phyloP scores from a whole-genome alignment of 2,329 filamentous ascomycete species.

The Cadophora luteo-olivacea region DNA sequence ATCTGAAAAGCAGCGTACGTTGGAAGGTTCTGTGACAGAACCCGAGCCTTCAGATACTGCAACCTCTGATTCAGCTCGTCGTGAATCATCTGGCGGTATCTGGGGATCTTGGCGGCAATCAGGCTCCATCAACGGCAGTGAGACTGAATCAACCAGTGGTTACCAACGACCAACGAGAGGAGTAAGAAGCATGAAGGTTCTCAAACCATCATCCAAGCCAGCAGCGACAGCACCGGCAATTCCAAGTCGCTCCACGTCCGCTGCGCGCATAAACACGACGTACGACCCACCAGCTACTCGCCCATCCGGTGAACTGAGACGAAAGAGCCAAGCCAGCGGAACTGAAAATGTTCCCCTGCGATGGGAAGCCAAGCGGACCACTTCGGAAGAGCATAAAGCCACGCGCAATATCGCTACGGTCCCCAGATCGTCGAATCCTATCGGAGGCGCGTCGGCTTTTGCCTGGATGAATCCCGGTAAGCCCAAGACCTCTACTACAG shows the following conservation, averaged over 20 bases:
- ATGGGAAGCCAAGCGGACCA: constrained; percentile 61
- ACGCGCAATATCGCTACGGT: constrained; percentile 39
- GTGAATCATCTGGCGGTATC: constrained; percentile 61
- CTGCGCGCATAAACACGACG: constrained; percentile 56
- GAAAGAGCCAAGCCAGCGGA: constrained; percentile 57
- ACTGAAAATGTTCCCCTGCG: constrained; percentile 42
- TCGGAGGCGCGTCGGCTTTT: constrained; percentile 93
- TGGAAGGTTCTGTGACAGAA: constrained; percentile 24
- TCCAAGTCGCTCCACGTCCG: constrained; percentile 45
- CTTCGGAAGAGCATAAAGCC: constrained; percentile 46
- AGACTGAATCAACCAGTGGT: constrained; percentile 50
- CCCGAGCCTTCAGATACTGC: constrained; percentile 26
- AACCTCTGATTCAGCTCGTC: constrained; percentile 43
- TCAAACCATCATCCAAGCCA: constrained; percentile 75
- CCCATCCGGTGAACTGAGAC: constrained; percentile 57
- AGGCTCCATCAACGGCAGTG: constrained; percentile 35
- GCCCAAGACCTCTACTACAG: constrained; percentile 33
- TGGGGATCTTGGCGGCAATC: constrained; percentile 76
- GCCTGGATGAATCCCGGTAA: constrained; percentile 77
- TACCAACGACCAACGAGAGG: constrained; percentile 74
- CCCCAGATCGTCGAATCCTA: constrained; percentile 75
- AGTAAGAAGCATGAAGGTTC: constrained; percentile 83
- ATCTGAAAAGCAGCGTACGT: constrained; percentile 30
- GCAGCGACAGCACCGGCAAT: constrained; percentile 49
- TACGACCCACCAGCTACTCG: constrained; percentile 55